phyloP scores from a whole-genome alignment of 345 rosid species.

The Melastoma malabathricum region DNA sequence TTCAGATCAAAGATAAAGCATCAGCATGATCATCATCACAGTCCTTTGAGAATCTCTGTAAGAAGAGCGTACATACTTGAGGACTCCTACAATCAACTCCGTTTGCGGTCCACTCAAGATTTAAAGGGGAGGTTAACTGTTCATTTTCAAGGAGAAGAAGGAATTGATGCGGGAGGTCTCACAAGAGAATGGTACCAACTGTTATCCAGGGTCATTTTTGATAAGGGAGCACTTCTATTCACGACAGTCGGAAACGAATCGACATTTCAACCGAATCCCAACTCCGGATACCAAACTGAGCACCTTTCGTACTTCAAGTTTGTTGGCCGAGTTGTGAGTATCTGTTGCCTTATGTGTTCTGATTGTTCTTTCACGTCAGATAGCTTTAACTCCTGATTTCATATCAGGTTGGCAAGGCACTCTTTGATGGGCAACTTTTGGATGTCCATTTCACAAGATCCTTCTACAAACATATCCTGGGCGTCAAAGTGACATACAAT shows the following conservation, averaged over 20 bases:
- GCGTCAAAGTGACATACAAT: constrained; percentile 80
- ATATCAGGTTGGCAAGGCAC: constrained; percentile 89
- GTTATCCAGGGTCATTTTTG: constrained; percentile 88
- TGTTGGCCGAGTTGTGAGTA: constrained; percentile 91
- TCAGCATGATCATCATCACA: constrained; percentile 84
- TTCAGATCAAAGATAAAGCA: constrained; percentile 92
- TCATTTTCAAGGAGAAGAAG: constrained; percentile 96
- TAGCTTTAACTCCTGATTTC: constrained; percentile 8
- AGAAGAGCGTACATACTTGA: constrained; percentile 95
- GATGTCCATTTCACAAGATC: constrained; percentile 98
- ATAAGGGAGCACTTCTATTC: constrained; percentile 87
- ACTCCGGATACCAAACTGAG: constrained; percentile 92
- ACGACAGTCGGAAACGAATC: constrained; percentile 97
- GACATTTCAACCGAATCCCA: constrained; percentile 97
- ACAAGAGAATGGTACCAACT: constrained; percentile 99
- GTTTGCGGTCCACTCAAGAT: constrained; percentile 71
- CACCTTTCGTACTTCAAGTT: constrained; percentile 97
- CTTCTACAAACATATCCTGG: constrained; percentile 91
- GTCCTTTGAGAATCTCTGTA: constrained; percentile 81
- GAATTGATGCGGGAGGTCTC: constrained; percentile 98
- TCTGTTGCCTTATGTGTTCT: constrained; percentile 1
- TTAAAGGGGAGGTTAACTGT: constrained; percentile 89
- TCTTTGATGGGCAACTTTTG: constrained; percentile 85
- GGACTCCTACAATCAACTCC: constrained; percentile 92
- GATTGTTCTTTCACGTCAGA: not conserved